Percentiles rank a stretch among this genome's conserved stretches.
Conservation (phyloP, 2,329 filamentous ascomycete species). For the Aspergillus quadricinctus region DNA sequence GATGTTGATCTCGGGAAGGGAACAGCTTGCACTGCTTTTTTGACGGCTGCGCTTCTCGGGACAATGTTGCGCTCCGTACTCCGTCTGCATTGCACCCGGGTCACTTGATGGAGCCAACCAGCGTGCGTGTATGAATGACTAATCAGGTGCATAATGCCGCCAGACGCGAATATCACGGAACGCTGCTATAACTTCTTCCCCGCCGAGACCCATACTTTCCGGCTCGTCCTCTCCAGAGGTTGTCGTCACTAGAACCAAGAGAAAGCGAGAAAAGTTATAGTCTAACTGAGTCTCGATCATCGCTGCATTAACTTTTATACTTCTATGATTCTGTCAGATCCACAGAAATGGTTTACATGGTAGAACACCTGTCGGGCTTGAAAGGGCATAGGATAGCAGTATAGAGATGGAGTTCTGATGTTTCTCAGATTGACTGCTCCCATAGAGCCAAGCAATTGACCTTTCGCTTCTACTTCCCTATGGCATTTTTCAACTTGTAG, state of each 20-base stretch:
- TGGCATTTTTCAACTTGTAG: slow-evolving; percentile 38
- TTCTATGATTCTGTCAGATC: not conserved
- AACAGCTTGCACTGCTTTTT: slow-evolving; percentile 19
- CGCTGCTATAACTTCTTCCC: not conserved
- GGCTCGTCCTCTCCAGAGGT: not conserved
- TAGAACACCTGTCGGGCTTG: too few species aligned
- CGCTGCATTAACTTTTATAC: not conserved
- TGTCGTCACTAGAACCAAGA: not conserved
- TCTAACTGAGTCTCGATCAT: not conserved
- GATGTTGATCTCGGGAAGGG: slow-evolving; percentile 6
- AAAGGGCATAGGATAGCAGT: too few species aligned
- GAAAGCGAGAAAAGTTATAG: not conserved
- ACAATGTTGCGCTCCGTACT: slow-evolving; percentile 18
- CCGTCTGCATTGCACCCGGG: slow-evolving; percentile 23
- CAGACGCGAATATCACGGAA: slow-evolving; percentile 33
- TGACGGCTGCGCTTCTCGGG: slow-evolving; percentile 27
- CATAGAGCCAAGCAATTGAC: not conserved
- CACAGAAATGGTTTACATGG: too few species aligned
- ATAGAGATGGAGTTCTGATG: not conserved
- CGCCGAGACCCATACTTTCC: not conserved
- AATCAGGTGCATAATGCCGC: slow-evolving; percentile 14
- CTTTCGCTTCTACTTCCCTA: slow-evolving; percentile 7
- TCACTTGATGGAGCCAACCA: slow-evolving; percentile 26
- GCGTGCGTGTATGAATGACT: slow-evolving; percentile 24
- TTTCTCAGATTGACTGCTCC: not conserved